Percentiles rank a stretch among this genome's conserved stretches.
Conservation (phyloP, 2,329 filamentous ascomycete species). For the Zymoseptoria pseudotritici region DNA sequence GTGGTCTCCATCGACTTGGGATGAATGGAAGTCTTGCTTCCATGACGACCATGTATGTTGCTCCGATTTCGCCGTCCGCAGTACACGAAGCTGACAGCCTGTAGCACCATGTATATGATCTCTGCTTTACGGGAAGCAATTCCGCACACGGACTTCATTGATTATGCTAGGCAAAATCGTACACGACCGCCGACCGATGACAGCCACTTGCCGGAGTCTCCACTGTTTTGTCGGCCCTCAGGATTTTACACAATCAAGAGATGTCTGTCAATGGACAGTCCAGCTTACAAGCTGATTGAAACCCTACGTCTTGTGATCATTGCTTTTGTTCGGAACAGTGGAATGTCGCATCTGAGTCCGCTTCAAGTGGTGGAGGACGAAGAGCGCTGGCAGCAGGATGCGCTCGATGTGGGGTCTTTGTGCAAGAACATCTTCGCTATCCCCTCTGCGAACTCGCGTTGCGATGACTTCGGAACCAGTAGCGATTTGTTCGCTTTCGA, state of each 20-base stretch:
- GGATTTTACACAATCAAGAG: conserved; percentile 14
- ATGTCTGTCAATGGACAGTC: conserved; percentile 7
- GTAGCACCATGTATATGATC: conserved; percentile 20
- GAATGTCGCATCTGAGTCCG: conserved; percentile 1
- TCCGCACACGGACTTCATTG: conserved; percentile 14
- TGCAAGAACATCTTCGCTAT: conserved; percentile 14
- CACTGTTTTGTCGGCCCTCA: conserved; percentile 11
- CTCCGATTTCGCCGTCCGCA: not conserved
- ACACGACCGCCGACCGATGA: conserved; percentile 4
- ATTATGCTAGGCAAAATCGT: conserved; percentile 7
- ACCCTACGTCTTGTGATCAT: conserved; percentile 12
- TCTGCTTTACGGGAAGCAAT: conserved; percentile 13
- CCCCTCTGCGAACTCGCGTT: conserved; percentile 1
- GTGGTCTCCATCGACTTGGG: conserved; percentile 25
- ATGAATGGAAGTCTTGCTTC: conserved; percentile 19
- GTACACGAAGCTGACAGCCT: not conserved
- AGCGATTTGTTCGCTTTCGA: conserved; percentile 22
- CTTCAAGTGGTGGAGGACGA: conserved; percentile 2
- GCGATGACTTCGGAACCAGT: conserved; percentile 8
- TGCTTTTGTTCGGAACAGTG: conserved; percentile 8
- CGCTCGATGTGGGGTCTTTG: conserved; percentile 2
- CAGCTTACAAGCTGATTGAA: conserved; percentile 11
- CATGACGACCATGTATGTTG: conserved; percentile 19
- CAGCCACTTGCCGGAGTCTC: conserved; percentile 15
- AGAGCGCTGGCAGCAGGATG: conserved; percentile 4